Evolutionary conservation across 106 monocot genomes (phyloP).

Genomic region (Acanthochlamys bracteata): DNA sequence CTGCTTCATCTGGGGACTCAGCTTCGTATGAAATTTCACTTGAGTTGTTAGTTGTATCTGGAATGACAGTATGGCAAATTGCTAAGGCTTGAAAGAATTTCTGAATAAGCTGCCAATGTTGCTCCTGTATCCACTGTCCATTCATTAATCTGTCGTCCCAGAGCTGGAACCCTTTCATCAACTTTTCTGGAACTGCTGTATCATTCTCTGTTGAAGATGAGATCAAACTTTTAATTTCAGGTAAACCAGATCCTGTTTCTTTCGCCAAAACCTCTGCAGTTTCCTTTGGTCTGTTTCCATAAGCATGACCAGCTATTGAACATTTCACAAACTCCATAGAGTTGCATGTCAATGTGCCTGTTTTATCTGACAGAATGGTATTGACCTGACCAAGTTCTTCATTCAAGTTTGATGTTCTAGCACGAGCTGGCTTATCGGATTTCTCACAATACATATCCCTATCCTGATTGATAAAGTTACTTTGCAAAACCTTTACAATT

Average conservation of each 20-base stretch:
- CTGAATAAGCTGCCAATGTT: conserved; percentile 42
- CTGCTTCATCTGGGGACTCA: conserved; percentile 94
- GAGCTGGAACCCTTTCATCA: conserved; percentile 85
- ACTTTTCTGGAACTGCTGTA: conserved; percentile 10
- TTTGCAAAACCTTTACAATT: conserved; percentile 76
- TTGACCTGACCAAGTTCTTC: conserved; percentile 91
- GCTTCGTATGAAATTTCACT: conserved; percentile 74
- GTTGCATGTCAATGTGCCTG: conserved; percentile 82
- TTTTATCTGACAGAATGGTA: conserved; percentile 90
- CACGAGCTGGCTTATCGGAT: conserved; percentile 73
- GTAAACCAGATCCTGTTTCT: too few species aligned
- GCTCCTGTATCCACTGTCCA: conserved; percentile 71
- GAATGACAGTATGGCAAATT: conserved; percentile 82
- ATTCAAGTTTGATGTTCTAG: conserved; percentile 84
- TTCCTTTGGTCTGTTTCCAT: too few species aligned
- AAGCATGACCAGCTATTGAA: conserved; percentile 65
- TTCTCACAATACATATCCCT: conserved; percentile 77
- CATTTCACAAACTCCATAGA: conserved; percentile 98
- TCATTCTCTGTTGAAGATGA: conserved; percentile 14
- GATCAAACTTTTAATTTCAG: too few species aligned
- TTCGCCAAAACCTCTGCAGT: conserved; percentile 70
- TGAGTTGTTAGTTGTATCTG: conserved; percentile 60
- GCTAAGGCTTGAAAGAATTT: conserved; percentile 63
- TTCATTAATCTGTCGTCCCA: conserved; percentile 54
- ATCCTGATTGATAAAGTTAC: conserved; percentile 77